These are phyloP conservation scores for Metarhizium anisopliae DNA, from an alignment of 2,329 filamentous ascomycete species.

Conservation along the genomic window DNA sequence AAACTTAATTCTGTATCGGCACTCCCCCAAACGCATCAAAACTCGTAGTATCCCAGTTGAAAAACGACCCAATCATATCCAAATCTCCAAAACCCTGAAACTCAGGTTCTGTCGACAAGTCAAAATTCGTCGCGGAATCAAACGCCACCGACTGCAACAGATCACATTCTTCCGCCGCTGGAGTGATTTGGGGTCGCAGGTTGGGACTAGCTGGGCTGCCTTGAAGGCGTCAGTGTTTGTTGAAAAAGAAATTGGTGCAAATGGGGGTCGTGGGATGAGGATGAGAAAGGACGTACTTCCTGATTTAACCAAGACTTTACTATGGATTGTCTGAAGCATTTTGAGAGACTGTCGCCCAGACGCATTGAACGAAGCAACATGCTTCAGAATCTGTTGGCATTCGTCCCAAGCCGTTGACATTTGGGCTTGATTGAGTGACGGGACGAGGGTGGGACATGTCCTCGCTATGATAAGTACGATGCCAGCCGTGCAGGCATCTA, in stretches of 20 bases:
- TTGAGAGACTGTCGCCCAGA: constrained; percentile 3
- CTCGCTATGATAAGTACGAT: constrained; percentile 12
- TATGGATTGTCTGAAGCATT: constrained; percentile 4
- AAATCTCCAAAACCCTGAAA: constrained; percentile 1
- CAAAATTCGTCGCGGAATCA: background rate
- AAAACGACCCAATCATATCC: constrained; percentile 4
- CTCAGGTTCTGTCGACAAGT: background rate
- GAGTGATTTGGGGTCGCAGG: background rate
- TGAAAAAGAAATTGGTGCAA: background rate
- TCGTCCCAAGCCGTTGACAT: constrained; percentile 4
- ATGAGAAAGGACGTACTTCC: background rate
- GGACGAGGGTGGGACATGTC: constrained; percentile 1
- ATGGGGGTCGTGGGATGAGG: too few species aligned
- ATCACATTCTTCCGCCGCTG: background rate
- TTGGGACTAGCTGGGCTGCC: background rate
- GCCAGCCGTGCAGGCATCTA: constrained; percentile 11
- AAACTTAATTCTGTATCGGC: background rate
- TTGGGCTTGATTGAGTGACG: background rate
- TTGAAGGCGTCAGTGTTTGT: background rate
- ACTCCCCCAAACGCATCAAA: constrained; percentile 1
- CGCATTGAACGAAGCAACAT: background rate
- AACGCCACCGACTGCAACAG: background rate
- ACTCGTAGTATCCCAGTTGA: constrained; percentile 3
- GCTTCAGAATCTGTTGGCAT: constrained; percentile 7
- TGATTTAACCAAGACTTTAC: background rate